Conservation (phyloP, 2,329 filamentous ascomycete genomes). For the Cordyceps pruinosa region DNA sequence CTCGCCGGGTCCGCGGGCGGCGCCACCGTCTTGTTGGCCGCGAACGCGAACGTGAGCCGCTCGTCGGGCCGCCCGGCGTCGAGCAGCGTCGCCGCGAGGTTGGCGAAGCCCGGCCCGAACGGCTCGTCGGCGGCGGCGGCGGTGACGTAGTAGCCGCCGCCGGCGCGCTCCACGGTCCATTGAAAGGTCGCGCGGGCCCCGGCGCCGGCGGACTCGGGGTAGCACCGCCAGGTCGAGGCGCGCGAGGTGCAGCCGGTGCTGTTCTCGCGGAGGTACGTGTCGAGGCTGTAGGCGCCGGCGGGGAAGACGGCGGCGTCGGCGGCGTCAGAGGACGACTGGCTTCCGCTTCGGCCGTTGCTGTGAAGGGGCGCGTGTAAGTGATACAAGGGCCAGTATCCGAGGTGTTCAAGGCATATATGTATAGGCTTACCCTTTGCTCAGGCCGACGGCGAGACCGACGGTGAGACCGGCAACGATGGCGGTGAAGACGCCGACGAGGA, state of each 20-base stretch:
- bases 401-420: not conserved
- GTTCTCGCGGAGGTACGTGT: conserved; percentile 48
- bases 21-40: conserved; percentile 44
- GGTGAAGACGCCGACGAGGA: conserved; percentile 12
- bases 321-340: not conserved
- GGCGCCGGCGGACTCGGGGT: conserved; percentile 38
- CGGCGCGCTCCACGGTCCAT: conserved; percentile 34
- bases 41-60: conserved; percentile 51
- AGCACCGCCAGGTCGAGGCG: conserved; percentile 54
- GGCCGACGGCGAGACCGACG: conserved; percentile 11
- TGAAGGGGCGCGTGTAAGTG: not conserved
- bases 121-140: conserved; percentile 46
- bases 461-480: conserved; percentile 11
- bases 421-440: conserved; percentile 11
- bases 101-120: conserved; percentile 49
- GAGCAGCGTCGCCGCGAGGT: conserved; percentile 42
- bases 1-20: conserved; percentile 34
- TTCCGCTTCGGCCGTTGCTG: not conserved
- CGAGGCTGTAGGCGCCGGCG: conserved; percentile 54
- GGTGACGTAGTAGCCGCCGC: conserved; percentile 43
- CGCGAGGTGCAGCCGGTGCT: conserved; percentile 52
- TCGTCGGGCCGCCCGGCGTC: conserved; percentile 43
- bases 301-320: conserved; percentile 39
- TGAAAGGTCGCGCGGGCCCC: conserved; percentile 45
- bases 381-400: not conserved